phyloP scores from a whole-genome alignment of 2,329 filamentous ascomycete species.

The Graphiopsis chlorocephala region DNA sequence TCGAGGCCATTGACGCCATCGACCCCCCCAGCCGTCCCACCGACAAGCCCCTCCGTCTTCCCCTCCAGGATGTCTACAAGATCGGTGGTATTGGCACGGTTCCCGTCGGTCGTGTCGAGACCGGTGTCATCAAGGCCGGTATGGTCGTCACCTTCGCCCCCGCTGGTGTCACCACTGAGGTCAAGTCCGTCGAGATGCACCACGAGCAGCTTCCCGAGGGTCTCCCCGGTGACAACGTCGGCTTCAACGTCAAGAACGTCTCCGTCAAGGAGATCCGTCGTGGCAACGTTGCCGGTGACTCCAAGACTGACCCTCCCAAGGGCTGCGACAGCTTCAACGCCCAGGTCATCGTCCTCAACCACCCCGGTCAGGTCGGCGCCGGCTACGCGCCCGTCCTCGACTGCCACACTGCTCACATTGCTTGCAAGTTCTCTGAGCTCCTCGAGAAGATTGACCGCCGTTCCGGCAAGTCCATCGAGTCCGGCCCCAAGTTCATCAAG shows the following conservation, averaged over 20 bases:
- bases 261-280: conserved; percentile 99
- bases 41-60: conserved; percentile 99
- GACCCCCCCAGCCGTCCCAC: conserved; percentile 88
- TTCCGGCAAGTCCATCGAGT: conserved; percentile 96
- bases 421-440: conserved; percentile 99
- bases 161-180: conserved; percentile 99
- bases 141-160: conserved; percentile 99
- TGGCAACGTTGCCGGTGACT: conserved; percentile 99
- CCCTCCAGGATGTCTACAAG: conserved; percentile 99
- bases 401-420: conserved; percentile 99
- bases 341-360: conserved; percentile 99
- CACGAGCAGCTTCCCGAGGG: conserved; percentile 97
- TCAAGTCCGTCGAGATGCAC: conserved; percentile 99
- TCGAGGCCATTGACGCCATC: conserved; percentile 97
- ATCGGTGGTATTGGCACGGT: conserved; percentile 99
- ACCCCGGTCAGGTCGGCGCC: conserved; percentile 98
- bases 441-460: conserved; percentile 99
- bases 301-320: conserved; percentile 97
- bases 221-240: conserved; percentile 99
- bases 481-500: conserved; percentile 99
- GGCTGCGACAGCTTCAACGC: conserved; percentile 94
- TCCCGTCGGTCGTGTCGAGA: conserved; percentile 99
- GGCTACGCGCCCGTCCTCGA: conserved; percentile 99
- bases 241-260: conserved; percentile 99
- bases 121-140: conserved; percentile 81